phyloP scores from a whole-genome alignment of 345 rosid genomes.

The Eucalyptus polyanthemos region DNA sequence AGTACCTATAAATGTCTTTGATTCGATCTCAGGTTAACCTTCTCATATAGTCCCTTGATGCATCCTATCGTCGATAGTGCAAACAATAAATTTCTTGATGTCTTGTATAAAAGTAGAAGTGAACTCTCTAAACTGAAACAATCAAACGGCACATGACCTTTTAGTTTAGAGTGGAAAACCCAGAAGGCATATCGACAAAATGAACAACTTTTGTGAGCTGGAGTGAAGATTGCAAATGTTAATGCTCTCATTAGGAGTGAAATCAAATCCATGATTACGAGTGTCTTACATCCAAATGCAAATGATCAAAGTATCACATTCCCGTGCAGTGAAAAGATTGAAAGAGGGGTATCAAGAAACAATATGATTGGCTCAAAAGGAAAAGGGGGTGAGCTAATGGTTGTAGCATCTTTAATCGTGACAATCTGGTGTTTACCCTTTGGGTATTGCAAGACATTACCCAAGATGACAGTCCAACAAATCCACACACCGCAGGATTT shows the following conservation, averaged over 20 bases:
- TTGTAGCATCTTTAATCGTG: not conserved
- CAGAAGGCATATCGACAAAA: not conserved
- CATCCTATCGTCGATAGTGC: not conserved
- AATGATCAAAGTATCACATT: not conserved
- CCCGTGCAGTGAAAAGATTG: not conserved
- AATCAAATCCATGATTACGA: not conserved
- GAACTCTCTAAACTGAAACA: not conserved
- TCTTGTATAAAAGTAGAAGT: not conserved
- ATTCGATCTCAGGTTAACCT: rapidly evolving
- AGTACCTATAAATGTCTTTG: not conserved
- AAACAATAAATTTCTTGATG: not conserved
- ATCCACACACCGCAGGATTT: not conserved
- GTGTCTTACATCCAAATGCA: not conserved
- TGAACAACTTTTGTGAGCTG: not conserved
- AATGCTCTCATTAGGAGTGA: not conserved
- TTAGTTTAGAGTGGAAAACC: not conserved
- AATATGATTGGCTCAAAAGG: not conserved
- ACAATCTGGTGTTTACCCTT: not conserved
- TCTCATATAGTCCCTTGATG: not conserved
- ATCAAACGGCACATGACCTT: not conserved
- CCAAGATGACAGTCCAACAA: not conserved
- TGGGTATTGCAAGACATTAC: not conserved
- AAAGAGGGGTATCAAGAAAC: not conserved
- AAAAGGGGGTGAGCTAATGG: not conserved
- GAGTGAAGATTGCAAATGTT: not conserved